Base-by-base conservation (phyloP, 108 stramenopile species). In the Cyclotella baltica region DNA sequence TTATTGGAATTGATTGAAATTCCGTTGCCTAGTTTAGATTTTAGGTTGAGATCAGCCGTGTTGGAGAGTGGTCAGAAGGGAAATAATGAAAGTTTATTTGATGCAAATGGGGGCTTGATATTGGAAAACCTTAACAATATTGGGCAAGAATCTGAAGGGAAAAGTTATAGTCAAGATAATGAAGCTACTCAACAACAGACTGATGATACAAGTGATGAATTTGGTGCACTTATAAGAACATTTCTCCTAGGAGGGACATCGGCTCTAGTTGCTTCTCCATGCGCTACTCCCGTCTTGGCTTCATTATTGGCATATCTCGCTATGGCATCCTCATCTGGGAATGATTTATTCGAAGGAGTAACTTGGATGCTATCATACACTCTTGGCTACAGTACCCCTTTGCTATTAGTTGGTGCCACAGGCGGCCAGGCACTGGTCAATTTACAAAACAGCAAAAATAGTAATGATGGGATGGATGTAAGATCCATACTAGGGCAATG, bases 211-310 rank as follows among this genome's bases (percentile, higher is more conserved):
- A 51, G 25, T 40, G 61, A 74, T 8, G 69, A 81, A 20, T 15
- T 70, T 18, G 63, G 65, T 13, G 85, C 86, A 11, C 77, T 92
- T 1, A 58, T 91, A 55, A 89, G 90, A 43, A 92, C 88, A 15
- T 94, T 92, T 77, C 71, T 94, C 15, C 72, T 94, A 36, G 93
- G 93, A n/a, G 93, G 93, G 25, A 90, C 89, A 2, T 89, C 88
- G 30, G 93, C 93, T 3, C 46, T 94, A 53, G 89, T 94, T 0
- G 89, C 93, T 25, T 87, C 86, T 43, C 91, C 93, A 15, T 94
- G 90, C 78, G 93, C 93, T 19, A 94, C 90, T 11, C 93, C 93
- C 13, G 93, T 94, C 11, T 64, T 94, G 61, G 88, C 93, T 28
- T 89, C 88, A 11, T 88, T 94, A 13, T 62, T 94, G 57, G 93